Conservation (phyloP, 2,329 filamentous ascomycete genomes). For the Apiospora phragmitis region DNA sequence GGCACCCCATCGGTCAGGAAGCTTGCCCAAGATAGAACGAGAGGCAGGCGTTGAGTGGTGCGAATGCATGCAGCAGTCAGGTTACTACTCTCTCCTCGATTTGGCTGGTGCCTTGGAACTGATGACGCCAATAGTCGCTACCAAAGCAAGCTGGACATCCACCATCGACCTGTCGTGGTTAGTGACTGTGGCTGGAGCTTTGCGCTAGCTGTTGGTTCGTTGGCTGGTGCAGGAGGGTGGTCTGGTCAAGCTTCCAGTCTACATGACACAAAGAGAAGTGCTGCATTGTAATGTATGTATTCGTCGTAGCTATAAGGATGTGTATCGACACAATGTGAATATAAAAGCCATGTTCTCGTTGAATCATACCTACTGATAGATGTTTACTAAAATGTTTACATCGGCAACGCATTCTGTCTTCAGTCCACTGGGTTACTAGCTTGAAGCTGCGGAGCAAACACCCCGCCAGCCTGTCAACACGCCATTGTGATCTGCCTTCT, state of each 20-base stretch:
- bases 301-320: neutral
- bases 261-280: neutral
- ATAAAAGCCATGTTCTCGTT: neutral
- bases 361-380: neutral
- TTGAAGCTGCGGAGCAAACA: neutral
- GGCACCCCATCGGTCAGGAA: neutral
- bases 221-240: neutral
- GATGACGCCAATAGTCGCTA: constrained; percentile 10
- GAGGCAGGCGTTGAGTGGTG: neutral
- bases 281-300: neutral
- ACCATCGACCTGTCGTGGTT: neutral
- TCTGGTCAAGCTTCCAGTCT: neutral
- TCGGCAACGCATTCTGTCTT: neutral
- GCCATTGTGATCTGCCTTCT: neutral
- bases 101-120: constrained; percentile 7
- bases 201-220: neutral
- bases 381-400: neutral
- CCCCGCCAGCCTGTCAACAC: neutral
- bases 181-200: neutral
- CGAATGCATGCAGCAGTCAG: constrained; percentile 2
- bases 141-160: neutral
- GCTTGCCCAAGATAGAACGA: neutral
- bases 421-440: neutral
- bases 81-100: neutral
- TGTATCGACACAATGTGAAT: neutral